Evolutionary conservation across 2,329 filamentous ascomycete genomes (phyloP).

Genomic region (Penicillium janthinellum): DNA sequence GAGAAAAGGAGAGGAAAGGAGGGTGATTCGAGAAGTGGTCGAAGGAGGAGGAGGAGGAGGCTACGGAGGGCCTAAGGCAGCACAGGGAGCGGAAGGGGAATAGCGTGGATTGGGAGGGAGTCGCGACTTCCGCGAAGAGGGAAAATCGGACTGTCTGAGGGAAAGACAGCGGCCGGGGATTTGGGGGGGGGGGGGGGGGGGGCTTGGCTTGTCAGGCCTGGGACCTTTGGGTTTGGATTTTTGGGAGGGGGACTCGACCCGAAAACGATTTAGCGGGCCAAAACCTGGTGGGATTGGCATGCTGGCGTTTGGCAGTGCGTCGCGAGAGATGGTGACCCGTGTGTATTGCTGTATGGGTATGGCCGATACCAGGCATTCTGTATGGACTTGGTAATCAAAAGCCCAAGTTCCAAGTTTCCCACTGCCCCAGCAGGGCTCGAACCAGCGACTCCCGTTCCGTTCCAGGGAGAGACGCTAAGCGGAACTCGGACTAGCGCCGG

Average conservation of each 20-base stretch:
- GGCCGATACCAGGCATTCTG: neutral
- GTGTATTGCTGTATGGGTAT: conserved; percentile 2
- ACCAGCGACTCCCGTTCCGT: neutral
- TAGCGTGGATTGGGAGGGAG: conserved; percentile 17
- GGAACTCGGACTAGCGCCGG: conserved; percentile 13
- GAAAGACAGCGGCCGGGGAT: neutral
- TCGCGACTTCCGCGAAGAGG: conserved; percentile 13
- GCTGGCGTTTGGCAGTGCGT: neutral
- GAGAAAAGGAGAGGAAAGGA: conserved; percentile 30
- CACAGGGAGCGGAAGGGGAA: conserved; percentile 18
- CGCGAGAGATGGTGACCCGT: neutral
- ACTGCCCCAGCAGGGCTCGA: neutral
- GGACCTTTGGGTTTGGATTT: too few species aligned
- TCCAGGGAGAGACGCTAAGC: conserved; percentile 8
- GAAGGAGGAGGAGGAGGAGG: conserved; percentile 24
- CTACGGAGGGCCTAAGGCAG: conserved; percentile 29
- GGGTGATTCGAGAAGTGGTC: conserved; percentile 26
- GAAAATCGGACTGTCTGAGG: conserved; percentile 4
- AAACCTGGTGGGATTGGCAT: too few species aligned
- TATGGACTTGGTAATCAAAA: neutral
- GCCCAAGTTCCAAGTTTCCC: neutral
- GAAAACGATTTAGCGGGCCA: too few species aligned
- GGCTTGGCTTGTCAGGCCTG: too few species aligned
- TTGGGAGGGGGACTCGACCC: too few species aligned
- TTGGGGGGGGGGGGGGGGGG: too few species aligned